Base-by-base conservation (phyloP, 306 rosid species). In the Trichosanthes cucumerina region DNA sequence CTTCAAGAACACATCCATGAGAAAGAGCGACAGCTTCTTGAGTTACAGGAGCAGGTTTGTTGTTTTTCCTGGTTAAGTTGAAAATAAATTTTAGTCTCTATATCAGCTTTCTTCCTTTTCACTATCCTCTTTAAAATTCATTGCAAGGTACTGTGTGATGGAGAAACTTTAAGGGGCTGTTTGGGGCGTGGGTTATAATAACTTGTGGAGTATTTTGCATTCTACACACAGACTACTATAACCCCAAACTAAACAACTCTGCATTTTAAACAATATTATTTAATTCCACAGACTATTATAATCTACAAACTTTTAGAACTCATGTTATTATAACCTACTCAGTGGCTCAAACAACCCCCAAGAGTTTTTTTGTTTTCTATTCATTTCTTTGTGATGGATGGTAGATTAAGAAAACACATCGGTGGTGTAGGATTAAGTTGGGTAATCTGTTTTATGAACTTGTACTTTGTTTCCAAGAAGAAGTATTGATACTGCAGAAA, bases 1-100 rank as follows among this genome's bases (percentile, higher is more conserved):
- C 88, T 91, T 76, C 99, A 96, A 86, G 98, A 92, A 50, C 99
- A 90, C 83, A 54, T 96, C 82, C 99, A 89, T 86, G 97, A 92
- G 83, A 96, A 96, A 83, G 99, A 92, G 72, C 88, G 97, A 82
- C 99, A 92, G 82, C 89, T 91, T 81, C 85, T 88, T 79, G 98
- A 96, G 79, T 88, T 92, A 86, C 98, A 89, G 87, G 98, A 95
- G 77, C 98, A 95, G 88, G 97, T 92, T 79, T 63, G 31, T 80
- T 15, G 60, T 34, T 49, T 44, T 28, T 39, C 39, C 28, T 78
- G 65, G 18, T 75, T 53, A 63, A 81, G 49, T 66, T 43, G 31
- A 49, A 75, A 39, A 38, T 53, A n/a, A 15, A 75, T 33, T 75
- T 34, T 23, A 46, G 15, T 33, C 66, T 53, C 41, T 26, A 23